phyloP scores from a whole-genome alignment of 2,329 filamentous ascomycete species.

The Colletotrichum sojae region DNA sequence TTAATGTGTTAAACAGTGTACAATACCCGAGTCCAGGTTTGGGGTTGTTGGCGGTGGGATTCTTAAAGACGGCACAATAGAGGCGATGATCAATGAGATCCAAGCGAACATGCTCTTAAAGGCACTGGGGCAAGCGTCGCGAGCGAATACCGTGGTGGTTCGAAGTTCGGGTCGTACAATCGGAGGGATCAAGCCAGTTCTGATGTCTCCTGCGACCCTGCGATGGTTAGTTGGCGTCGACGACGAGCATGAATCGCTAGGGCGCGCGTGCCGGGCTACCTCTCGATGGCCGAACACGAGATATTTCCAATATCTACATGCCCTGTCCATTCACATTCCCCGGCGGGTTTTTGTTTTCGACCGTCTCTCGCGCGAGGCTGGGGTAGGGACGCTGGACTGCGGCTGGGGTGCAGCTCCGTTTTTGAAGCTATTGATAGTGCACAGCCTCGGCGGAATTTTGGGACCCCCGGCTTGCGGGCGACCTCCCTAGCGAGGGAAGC shows the following conservation, averaged over 20 bases:
- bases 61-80: constrained; percentile 30
- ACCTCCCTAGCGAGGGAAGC: not conserved
- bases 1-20: constrained; percentile 39
- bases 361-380: not conserved
- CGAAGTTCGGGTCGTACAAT: not conserved
- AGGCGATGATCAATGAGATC: constrained; percentile 17
- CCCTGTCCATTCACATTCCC: not conserved
- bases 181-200: too few species aligned
- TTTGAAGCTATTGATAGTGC: constrained; percentile 34
- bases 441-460: constrained; percentile 30
- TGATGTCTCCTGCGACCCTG: too few species aligned
- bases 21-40: constrained; percentile 41
- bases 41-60: constrained; percentile 37
- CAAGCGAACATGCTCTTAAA: not conserved
- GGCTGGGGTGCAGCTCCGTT: constrained; percentile 11
- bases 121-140: not conserved
- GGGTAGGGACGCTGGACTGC: constrained; percentile 3
- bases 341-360: not conserved
- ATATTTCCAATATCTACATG: not conserved
- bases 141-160: not conserved
- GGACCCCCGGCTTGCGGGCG: not conserved
- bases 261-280: too few species aligned
- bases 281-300: too few species aligned
- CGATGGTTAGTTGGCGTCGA: too few species aligned
- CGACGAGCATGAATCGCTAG: too few species aligned